Base-by-base conservation (phyloP, 345 rosid genomes). In the Nephelium lappaceum region DNA sequence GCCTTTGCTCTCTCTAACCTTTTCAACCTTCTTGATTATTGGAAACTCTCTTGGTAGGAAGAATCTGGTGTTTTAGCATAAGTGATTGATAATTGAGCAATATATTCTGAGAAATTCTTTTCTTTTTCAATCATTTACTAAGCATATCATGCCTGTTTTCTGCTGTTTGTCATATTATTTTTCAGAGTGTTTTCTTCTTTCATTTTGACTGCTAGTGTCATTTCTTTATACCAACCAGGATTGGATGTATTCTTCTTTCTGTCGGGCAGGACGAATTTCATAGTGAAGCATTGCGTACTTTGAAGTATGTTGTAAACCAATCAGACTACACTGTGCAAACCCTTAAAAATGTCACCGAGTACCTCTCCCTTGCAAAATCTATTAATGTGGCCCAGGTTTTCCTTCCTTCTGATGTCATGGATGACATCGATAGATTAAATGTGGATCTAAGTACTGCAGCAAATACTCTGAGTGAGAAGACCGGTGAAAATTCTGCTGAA, bases 261-360 rank as follows among this genome's bases (percentile, higher is more conserved):
- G 92, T 96, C 38, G 99, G 99, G 53, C 98, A 96, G 85, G 89
- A 79, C 83, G 85, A 93, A 76, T 96, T 96, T 88, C 95, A 93
- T 69, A 79, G 72, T 45, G 97, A 92, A 86, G 97, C 84, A 73
- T 75, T 94, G 81, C 83, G 82, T 77, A 96, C 99, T 68, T 85
- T 96, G 74, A 90, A 88, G 61, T 96, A 90, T 82, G 98, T 96
- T 8, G 98, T 96, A 23, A 91, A 96, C 85, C 98, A 93, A 79
- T 96, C 98, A 12, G 95, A 94, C 84, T 96, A 93, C 86, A 94
- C 97, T 5, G 98, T 91, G 65, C 85, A 88, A 81, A 93, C 89
- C 75, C 88, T 96, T 70, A 86, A 82, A 79, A 94, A 96, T 84
- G 99, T 96, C 63, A 96, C 99, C 2, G 85, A 83, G 61, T 96